Base-by-base conservation (phyloP, 2,329 filamentous ascomycete species). In the Stachybotrys chartarum region DNA sequence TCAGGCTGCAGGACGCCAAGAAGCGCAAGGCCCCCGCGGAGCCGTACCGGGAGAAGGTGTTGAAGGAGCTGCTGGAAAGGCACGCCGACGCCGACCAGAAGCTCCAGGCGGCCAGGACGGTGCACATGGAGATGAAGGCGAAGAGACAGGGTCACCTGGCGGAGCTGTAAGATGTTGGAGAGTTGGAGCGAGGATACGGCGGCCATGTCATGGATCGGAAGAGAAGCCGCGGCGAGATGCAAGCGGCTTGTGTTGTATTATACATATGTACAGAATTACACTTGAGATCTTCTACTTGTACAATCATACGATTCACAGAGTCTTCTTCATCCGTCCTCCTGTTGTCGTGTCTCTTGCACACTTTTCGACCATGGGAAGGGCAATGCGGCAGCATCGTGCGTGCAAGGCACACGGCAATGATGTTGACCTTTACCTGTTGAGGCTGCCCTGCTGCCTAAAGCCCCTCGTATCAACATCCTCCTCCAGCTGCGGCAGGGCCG, bases 1-100 rank as follows among this genome's bases (percentile, higher is more conserved):
- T 99, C 58, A 85, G 86, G 74, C 78, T 99, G 55, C 88, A 95
- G 69, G 94, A 99, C 72, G 89, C 94, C 14, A 82, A 94, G 70
- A 95, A 95, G 81, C 94, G 95, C 78, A 76, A 77, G 57, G 76
- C 79, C 6, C 80, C 79, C n/a, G 70, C 74, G 11, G 64, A 73
- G 63, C 77, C 75, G 31, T 76, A 78, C 62, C 71, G 79, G 14
- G 73, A 78, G 58, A 76, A 76, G 68, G 71, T 75, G 55, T 69
- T 73, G 59, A 63, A 67, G 62, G 60, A 70, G 57, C 60, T 79
- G 61, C 59, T 76, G 54, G 75, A 79, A 68, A 72, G 78, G 59
- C 76, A 80, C 61, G 72, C 73, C 0, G 71, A 76, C 30, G 72
- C 75, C 24, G 76, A 75, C 60, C 69, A 67, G 57, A 72, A 71